Conservation (phyloP, 2,329 filamentous ascomycete species). For the Colletotrichum tanaceti region DNA sequence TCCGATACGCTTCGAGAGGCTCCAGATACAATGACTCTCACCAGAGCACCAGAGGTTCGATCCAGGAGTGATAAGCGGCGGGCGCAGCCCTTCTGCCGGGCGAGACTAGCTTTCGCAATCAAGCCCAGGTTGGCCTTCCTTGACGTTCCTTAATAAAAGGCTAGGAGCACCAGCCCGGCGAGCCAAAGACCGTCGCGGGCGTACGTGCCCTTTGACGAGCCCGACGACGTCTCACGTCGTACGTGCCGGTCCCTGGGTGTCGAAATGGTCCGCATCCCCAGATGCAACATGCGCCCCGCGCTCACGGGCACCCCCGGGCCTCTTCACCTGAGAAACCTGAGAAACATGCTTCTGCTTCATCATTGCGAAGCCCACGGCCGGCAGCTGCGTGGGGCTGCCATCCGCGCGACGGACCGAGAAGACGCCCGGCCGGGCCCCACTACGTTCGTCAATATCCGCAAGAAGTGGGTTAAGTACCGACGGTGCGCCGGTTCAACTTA, state of each 20-base stretch:
- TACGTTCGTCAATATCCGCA: conserved; percentile 75
- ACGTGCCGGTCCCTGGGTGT: too few relatives aligned
- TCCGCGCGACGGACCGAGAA: conserved; percentile 69
- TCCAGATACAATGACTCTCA: conserved; percentile 69
- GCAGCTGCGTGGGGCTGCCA: conserved; percentile 69
- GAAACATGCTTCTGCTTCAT: conserved; percentile 74
- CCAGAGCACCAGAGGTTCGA: too few relatives aligned
- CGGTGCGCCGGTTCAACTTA: too few relatives aligned
- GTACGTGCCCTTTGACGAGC: conserved; percentile 55
- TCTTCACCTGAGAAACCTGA: too few relatives aligned
- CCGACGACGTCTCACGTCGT: too few relatives aligned
- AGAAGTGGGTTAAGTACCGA: conserved; percentile 77
- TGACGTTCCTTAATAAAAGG: conserved; percentile 51
- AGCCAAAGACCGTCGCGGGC: conserved; percentile 53
- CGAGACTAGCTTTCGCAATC: conserved; percentile 51
- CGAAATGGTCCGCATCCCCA: too few relatives aligned
- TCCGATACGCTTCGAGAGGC: conserved; percentile 44
- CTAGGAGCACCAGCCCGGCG: conserved; percentile 47
- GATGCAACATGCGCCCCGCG: too few relatives aligned
- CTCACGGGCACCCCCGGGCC: conserved; percentile 46
- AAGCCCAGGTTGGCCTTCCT: conserved; percentile 54
- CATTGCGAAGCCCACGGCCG: conserved; percentile 71
- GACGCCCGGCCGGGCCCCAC: conserved; percentile 55
- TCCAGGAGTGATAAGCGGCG: conserved; percentile 73
- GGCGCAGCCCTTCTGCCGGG: conserved; percentile 60